Base-by-base conservation (phyloP, 345 rosid species). In the Eucalyptus dawsonii region DNA sequence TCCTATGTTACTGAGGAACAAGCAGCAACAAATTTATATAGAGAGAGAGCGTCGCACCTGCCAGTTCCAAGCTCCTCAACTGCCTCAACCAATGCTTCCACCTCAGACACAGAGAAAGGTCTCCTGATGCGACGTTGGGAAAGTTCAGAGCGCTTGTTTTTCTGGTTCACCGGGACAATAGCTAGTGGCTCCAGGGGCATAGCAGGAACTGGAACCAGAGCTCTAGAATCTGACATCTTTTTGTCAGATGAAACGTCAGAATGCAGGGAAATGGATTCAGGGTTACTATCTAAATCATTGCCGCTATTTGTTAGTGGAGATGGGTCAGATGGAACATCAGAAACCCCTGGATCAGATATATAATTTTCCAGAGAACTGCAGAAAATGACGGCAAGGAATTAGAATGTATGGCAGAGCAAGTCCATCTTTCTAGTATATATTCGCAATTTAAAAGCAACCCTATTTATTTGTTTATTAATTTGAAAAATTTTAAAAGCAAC, bases 31-130 rank as follows among this genome's bases (percentile, higher is more conserved):
- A 24, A 40, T 40, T 40, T 40, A 40, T 6, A 76, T 76, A 21
- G 47, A 76, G 47, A 62, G 7, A 76, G 81, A 10, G 15, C 5
- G 2, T 21, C 5, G 9, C 85, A 98, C 99, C 99, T 98, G 92
- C 99, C 99, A 31, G 98, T 97, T 88, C 99, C 99, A 44, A 97
- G 93, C 91, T 96, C 94, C 92, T 98, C 99, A 88, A 98, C 99
- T 29, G 99, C 97, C 6, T 92, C 93, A 85, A 98, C 99, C 80
- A 98, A 91, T 88, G 99, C 97, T 94, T 97, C 99, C 88, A 98
- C 99, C 95, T 98, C 99, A 44, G 94, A 67, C 47, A 98, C 99
- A 89, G 98, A 96, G 93, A 98, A 98, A 45, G 99, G 99, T 91
- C 99, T 95, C 95, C 99, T 92, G 86, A 96, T 95, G 91, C 99